Evolutionary conservation across 2,329 filamentous ascomycete species (phyloP), one percentile per base, ranked within the genome.

Genomic region (Ramularia endophylla): DNA sequence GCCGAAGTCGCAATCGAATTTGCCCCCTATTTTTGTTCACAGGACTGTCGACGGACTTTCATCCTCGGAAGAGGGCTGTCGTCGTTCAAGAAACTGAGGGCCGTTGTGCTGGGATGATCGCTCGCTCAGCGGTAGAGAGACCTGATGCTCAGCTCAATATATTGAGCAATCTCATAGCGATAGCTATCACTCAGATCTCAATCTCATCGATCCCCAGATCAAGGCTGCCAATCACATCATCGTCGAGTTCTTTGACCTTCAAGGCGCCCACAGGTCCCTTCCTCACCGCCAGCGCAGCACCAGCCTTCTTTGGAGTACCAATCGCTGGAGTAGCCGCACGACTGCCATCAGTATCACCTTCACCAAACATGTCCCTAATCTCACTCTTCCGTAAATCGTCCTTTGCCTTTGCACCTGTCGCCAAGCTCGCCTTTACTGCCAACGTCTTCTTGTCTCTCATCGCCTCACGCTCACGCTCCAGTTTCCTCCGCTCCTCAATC

Each of bases 181-280:
- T n/a, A n/a, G n/a, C 2, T 5, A 6, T 34, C 29, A 18, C 29
- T 66, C 58, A 87, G 54, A 94, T 87, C 53, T 94, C 88, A 55
- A 95, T 81, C 22, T 25, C 17, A 54, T 97, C 90, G 61, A 97
- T 87, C 19, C 87, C 90, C 55, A 97, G 68, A 62, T 97, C 92
- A 70, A 97, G 71, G 18, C 81, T 77, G 1, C 84, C 88, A 63
- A 97, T 90, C 41, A 95, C 84, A 59, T 97, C 92, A 59, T 97
- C 92, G 48, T 95, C 89, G 71, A 85, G 83, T 43, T 88, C 77
- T 66, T 85, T 75, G 53, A 73, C 81, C 53, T 68, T 67, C 37
- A 68, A 65, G 27, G 62, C 51, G 19, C 55, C 56, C 44, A 64
- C 64, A 40, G 63, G 64, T 30, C 65, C 62, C 55, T 76, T 79